Evolutionary conservation across 1,284 basidiomycete species (phyloP).

Genomic region (Moesziomyces sp.): DNA sequence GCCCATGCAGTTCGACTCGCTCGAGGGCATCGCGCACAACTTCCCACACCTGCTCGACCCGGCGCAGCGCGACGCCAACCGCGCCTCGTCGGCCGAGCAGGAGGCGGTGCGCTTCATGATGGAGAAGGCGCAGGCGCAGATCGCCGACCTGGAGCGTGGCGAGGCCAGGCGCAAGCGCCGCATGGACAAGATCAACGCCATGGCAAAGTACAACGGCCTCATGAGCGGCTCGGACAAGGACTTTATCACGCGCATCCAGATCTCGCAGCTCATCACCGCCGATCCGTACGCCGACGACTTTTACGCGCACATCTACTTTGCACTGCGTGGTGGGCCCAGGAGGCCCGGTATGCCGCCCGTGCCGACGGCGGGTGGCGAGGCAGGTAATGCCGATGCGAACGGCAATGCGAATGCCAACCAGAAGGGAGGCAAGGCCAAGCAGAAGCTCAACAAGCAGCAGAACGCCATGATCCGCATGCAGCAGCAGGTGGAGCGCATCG

Average conservation of each 20-base stretch:
- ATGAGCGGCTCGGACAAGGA: conserved; percentile 99
- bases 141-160: conserved; percentile 52
- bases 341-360: conserved; percentile 33
- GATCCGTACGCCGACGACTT: conserved; percentile 99
- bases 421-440: conserved; percentile 48
- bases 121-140: conserved; percentile 44
- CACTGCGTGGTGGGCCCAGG: conserved; percentile 76
- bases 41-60: conserved; percentile 59
- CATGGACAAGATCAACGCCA: conserved; percentile 66
- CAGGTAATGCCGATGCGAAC: too few species aligned
- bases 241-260: conserved; percentile 98
- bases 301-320: conserved; percentile 95
- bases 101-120: conserved; percentile 57
- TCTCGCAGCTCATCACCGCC: conserved; percentile 85
- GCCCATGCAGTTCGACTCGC: conserved; percentile 64
- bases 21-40: conserved; percentile 56
- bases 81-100: conserved; percentile 42
- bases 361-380: conserved; percentile 16
- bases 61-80: conserved; percentile 28
- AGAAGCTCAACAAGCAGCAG: conserved; percentile 71
- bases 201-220: conserved; percentile 95
- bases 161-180: conserved; percentile 56
- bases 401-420: conserved; percentile 17
- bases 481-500: conserved; percentile 94
- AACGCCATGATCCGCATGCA: conserved; percentile 98